Conservation (phyloP, 495 filamentous ascomycete genomes). For the Trichocladium antarcticum region DNA sequence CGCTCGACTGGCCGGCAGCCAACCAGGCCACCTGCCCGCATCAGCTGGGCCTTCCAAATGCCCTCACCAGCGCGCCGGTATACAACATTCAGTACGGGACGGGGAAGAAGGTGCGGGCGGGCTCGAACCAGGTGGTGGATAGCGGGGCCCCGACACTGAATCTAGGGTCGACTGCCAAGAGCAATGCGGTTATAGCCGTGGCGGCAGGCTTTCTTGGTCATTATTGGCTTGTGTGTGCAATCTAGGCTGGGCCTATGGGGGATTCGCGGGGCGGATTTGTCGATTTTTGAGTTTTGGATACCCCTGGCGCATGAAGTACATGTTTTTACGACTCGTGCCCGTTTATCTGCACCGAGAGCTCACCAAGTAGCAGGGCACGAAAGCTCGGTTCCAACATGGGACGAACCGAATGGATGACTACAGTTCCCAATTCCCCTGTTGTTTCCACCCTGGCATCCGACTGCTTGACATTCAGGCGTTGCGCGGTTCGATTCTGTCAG, state of each 20-base stretch:
- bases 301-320: conserved; percentile 6
- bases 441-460: too few species aligned
- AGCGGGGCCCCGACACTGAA: background rate
- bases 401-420: too few species aligned
- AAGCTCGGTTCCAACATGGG: too few species aligned
- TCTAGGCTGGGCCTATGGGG: background rate
- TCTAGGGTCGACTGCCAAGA: background rate
- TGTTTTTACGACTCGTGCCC: background rate
- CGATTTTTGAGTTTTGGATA: conserved; percentile 5
- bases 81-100: conserved; percentile 39
- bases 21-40: conserved; percentile 36
- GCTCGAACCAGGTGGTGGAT: conserved; percentile 26
- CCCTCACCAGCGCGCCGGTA: conserved; percentile 30
- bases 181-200: background rate
- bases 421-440: too few species aligned
- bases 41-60: conserved; percentile 27
- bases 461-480: too few species aligned
- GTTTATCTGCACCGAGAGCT: too few species aligned
- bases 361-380: too few species aligned
- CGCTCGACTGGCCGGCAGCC: conserved; percentile 35
- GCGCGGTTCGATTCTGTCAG: too few species aligned
- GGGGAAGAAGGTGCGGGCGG: conserved; percentile 32
- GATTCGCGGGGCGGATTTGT: background rate
- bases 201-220: background rate
- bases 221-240: conserved; percentile 4